Percentiles rank a stretch among this genome's conserved stretches.
These are phyloP conservation scores for Tulasnella sp. DNA, from an alignment of 768 basidiomycete genomes.

Conservation along the genomic window DNA sequence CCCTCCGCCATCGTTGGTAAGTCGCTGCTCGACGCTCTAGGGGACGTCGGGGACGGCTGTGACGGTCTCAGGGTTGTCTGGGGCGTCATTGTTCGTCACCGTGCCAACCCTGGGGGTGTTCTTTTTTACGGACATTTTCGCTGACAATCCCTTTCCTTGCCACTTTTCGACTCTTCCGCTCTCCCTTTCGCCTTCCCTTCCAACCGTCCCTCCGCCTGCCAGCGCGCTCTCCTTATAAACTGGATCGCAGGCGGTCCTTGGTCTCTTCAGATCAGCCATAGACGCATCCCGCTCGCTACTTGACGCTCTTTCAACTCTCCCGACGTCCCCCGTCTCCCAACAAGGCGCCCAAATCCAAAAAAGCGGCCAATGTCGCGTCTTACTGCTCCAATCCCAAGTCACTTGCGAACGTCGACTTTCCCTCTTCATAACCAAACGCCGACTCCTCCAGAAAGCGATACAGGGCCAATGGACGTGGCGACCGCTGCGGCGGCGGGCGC, in stretches of 20 bases:
- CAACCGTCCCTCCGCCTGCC: background rate
- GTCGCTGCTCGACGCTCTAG: background rate
- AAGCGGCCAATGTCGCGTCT: background rate
- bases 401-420: background rate
- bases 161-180: background rate
- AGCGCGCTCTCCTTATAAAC: background rate
- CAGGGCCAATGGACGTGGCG: background rate
- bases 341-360: background rate
- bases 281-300: conserved; percentile 1
- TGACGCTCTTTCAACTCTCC: background rate
- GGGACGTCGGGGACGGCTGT: background rate
- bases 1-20: background rate
- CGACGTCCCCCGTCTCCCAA: background rate
- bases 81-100: background rate
- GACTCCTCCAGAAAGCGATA: conserved; percentile 11
- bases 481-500: too few species aligned
- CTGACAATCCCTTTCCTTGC: background rate
- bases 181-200: background rate
- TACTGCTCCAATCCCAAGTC: conserved; percentile 1
- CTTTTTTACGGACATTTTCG: background rate
- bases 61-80: background rate
- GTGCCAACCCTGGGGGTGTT: background rate
- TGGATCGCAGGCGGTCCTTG: conserved; percentile 3
- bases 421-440: background rate
- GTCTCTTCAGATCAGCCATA: background rate